Evolutionary conservation across 1,284 basidiomycete species (phyloP), one percentile per base, ranked within the genome.

Genomic region (Cryptococcus wingfieldii): DNA sequence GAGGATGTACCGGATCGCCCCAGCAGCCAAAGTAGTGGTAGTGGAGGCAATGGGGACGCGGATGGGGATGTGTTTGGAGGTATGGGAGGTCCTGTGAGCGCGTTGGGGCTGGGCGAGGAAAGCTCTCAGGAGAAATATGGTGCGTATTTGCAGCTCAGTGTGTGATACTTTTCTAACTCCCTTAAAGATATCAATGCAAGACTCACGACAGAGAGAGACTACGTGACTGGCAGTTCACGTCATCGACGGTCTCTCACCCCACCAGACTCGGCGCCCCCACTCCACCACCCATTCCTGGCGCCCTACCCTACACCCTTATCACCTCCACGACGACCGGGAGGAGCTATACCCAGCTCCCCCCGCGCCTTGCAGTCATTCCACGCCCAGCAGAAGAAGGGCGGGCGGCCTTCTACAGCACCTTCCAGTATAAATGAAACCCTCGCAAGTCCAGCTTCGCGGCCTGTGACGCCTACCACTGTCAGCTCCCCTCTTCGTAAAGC

Each of bases 271-370:
- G 48, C 18, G 37, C 25, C 9, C 41, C 53, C n/a, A 41, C 23
- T 46, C 42, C 7, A 34, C 31, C 31, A 34, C 31, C 31, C 31
- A 8, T 34, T 34, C 31, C 31, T 34, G 7, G 31, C 31, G 31
- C 31, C 58, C 39, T 66, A 63, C 39, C 62, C 65, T 25, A 66
- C 65, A 14, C 61, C 65, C 3, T 50, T 66, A 5, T 66, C 65
- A 6, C 67, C 67, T 12, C 64, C 67, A 10, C 54, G 67, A 6
- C 50, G 62, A 47, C 60, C 65, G 7, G 31, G 31, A 34, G 31
- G 31, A 10, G 31, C 31, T n/a, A 64, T 66, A 58, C 65, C 65
- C 9, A 47, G 45, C 31, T 61, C 63, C 5, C 58, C 60, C 42
- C 39, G 53, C 47, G 48, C 53, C 9, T 38, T 37, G 28, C 37